Base-by-base conservation (phyloP, 345 rosid genomes). In the Turritis glabra region DNA sequence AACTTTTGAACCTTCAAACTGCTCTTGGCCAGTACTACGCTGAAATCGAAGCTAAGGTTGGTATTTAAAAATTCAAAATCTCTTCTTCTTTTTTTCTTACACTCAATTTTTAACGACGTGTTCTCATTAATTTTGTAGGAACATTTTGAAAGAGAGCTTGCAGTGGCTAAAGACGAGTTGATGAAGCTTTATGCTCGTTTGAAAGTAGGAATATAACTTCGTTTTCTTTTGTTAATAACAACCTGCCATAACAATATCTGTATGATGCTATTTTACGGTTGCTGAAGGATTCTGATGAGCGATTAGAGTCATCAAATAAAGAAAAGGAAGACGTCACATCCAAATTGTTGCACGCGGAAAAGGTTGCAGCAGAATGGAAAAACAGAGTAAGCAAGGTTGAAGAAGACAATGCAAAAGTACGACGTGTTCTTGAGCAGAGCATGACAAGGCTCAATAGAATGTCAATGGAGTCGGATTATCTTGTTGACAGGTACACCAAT, bases 11-110 rank as follows among this genome's bases (percentile, higher is more conserved):
- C 84, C 97, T 91, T 73, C 97, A 93, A 83, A 93, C 94, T 48
- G 96, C 97, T 41, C 96, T 93, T 64, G 97, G 98, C 62, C 97
- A 91, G 84, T 91, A 93, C 75, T 89, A 87, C 57, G 98, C 96
- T 14, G 98, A 93, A 87, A 82, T 88, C 62, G 98, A 93, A 79
- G 96, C 97, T 12, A 91, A 89, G 96, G 94, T 91, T 77, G 78
- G 64, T 19, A 29, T 11, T 14, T 7, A 2, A 12, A 57, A 47
- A 52, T 25, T 11, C 9, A 23, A 19, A 32, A 32, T 10, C 64
- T 15, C 17, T 54, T 1, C 2, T 40, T 4, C 30, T 27, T 9
- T 7, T 38, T 35, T 21, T 44, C 14, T 62, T 35, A 26, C 26
- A 27, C 9, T 59, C 53, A 33, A 12, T 79, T 27, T 58, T n/a